Percentiles rank a stretch among this genome's conserved stretches.
These are phyloP conservation scores for Epichloe baconii DNA, from an alignment of 2,329 filamentous ascomycete species.

Conservation along the genomic window DNA sequence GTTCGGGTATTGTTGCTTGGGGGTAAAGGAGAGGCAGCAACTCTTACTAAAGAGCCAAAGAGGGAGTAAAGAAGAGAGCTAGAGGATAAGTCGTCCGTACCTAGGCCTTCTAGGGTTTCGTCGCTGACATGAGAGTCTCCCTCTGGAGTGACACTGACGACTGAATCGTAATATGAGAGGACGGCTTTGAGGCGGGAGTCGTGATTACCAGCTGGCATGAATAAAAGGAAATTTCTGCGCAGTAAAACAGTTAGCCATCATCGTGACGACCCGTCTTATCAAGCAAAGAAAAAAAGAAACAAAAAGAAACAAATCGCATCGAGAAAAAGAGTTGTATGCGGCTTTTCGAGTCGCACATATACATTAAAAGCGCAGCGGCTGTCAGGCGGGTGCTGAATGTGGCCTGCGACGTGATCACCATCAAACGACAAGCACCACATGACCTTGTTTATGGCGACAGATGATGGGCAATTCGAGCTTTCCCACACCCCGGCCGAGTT, in stretches of 20 bases:
- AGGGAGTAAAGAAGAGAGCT: conserved; percentile 52
- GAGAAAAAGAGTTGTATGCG: neutral
- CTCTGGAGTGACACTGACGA: conserved; percentile 81
- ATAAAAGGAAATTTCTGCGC: conserved; percentile 77
- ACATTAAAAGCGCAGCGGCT: neutral
- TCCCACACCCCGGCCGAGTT: neutral
- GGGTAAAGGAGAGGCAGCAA: conserved; percentile 38
- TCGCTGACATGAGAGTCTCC: conserved; percentile 85
- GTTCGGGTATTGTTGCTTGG: conserved; percentile 13
- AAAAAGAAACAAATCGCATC: too few species aligned
- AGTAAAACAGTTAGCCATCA: conserved; percentile 6
- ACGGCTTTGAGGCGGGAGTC: conserved; percentile 66
- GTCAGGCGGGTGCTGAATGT: neutral
- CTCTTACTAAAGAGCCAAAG: conserved; percentile 62
- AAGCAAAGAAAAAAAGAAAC: neutral
- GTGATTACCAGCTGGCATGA: conserved; percentile 55
- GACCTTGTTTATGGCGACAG: conserved; percentile 6
- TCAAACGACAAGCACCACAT: conserved; percentile 9
- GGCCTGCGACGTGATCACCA: conserved; percentile 2
- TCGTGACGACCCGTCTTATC: neutral
- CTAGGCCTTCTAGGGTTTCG: conserved; percentile 83
- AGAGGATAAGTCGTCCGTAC: conserved; percentile 53
- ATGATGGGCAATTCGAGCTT: conserved; percentile 5
- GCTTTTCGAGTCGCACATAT: neutral
- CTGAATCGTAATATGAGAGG: conserved; percentile 80